phyloP scores from a whole-genome alignment of 768 basidiomycete genomes.

The Hygrophorus russula region DNA sequence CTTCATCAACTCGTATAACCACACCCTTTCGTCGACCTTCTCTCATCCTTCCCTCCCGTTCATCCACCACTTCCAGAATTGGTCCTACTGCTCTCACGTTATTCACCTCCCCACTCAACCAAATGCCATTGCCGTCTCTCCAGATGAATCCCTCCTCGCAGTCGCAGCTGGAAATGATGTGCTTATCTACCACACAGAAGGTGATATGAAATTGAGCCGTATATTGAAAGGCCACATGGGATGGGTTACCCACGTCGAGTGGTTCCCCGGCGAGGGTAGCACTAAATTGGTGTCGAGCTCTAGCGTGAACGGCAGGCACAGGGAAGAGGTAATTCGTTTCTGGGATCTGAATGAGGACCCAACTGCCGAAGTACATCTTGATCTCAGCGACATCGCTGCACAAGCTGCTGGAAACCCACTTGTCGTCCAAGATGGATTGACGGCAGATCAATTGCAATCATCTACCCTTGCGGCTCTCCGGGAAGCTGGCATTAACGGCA shows the following conservation, averaged over 20 bases:
- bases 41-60: background rate
- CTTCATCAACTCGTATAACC: background rate
- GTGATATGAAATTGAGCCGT: too few species aligned
- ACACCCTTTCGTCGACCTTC: background rate
- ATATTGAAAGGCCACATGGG: too few species aligned
- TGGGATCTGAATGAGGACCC: background rate
- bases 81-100: background rate
- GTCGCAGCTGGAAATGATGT: too few species aligned
- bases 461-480: too few species aligned
- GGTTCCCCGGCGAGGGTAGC: background rate
- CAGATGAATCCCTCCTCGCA: too few species aligned
- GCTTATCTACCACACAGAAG: too few species aligned
- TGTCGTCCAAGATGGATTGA: background rate
- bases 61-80: background rate
- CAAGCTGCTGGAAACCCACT: background rate
- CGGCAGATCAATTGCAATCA: too few species aligned
- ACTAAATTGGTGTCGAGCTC: background rate
- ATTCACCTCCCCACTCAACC: too few species aligned
- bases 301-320: background rate
- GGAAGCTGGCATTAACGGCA: too few species aligned
- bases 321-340: background rate
- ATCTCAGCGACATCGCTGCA: background rate
- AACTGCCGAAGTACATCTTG: background rate
- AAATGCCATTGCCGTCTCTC: too few species aligned
- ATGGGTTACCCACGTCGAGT: too few species aligned